These are phyloP conservation scores for Colletotrichum navitas DNA, from an alignment of 2,329 filamentous ascomycete genomes.

Conservation along the genomic window DNA sequence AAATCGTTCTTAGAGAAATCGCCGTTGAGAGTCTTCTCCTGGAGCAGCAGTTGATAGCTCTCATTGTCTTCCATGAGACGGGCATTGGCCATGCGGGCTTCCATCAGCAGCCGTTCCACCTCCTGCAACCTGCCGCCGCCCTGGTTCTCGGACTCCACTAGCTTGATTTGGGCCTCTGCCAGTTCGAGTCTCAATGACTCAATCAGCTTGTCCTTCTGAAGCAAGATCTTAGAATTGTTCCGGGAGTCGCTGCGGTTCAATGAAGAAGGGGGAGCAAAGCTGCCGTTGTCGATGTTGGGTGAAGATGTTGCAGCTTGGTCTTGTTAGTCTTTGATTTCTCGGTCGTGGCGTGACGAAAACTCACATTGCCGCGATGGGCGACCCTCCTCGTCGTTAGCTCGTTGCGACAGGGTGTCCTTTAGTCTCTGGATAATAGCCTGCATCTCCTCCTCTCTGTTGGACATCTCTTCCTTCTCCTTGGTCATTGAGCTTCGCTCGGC, in stretches of 20 bases:
- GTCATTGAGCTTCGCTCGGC: conserved; percentile 87
- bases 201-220: conserved; percentile 97
- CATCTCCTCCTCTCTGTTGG: conserved; percentile 88
- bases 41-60: conserved; percentile 94
- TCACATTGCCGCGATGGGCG: conserved; percentile 70
- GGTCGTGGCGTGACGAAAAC: conserved; percentile 45
- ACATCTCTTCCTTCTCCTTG: conserved; percentile 92
- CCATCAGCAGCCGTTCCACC: conserved; percentile 90
- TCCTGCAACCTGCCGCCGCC: conserved; percentile 89
- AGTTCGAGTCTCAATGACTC: conserved; percentile 92
- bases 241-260: conserved; percentile 89
- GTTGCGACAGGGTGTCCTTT: conserved; percentile 88
- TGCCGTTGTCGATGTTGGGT: conserved; percentile 78
- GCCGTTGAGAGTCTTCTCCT: conserved; percentile 94
- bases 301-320: conserved; percentile 57
- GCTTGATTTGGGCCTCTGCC: conserved; percentile 94
- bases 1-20: conserved; percentile 89
- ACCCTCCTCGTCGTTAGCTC: conserved; percentile 69
- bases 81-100: conserved; percentile 95
- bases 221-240: conserved; percentile 88
- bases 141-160: conserved; percentile 93
- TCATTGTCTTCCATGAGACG: conserved; percentile 98
- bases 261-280: conserved; percentile 88
- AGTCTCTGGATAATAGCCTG: conserved; percentile 89
- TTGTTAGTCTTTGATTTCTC: conserved; percentile 28